Evolutionary conservation across 2,329 filamentous ascomycete genomes (phyloP).

Genomic region (Phaeosphaeriaceae sp.): DNA sequence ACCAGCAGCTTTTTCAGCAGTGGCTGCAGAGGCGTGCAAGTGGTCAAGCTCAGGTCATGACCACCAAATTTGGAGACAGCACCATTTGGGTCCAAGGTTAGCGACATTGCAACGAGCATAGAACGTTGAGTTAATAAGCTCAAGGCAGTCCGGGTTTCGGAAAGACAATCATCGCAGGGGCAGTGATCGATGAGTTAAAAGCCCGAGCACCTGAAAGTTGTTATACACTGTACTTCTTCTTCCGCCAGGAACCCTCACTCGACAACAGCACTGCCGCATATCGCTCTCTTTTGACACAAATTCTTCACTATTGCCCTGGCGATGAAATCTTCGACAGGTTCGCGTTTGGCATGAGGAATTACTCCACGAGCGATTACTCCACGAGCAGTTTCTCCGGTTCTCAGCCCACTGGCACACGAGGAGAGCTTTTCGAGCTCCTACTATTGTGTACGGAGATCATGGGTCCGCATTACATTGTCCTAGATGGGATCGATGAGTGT

Average conservation of each 20-base stretch:
- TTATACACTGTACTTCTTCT: not conserved
- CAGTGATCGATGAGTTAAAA: not conserved
- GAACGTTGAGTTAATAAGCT: not conserved
- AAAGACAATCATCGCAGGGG: not conserved
- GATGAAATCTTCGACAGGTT: not conserved
- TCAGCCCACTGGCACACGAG: not conserved
- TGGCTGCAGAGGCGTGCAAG: not conserved
- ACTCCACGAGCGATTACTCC: too few species aligned
- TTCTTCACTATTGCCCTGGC: not conserved
- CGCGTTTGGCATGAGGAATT: not conserved
- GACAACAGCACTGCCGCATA: not conserved
- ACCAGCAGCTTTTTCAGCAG: not conserved
- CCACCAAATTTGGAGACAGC: not conserved
- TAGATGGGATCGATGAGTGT: not conserved
- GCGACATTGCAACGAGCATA: too few species aligned
- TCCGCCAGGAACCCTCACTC: not conserved
- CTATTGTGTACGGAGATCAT: not conserved
- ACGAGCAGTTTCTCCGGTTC: too few species aligned
- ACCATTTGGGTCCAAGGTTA: too few species aligned
- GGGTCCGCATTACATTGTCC: not conserved
- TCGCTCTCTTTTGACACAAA: not conserved
- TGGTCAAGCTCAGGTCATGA: not conserved
- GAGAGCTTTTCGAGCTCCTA: not conserved
- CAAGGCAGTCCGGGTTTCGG: not conserved
- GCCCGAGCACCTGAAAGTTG: not conserved